These are phyloP conservation scores for Teratosphaeria nubilosa DNA, from an alignment of 2,329 filamentous ascomycete genomes.

Conservation along the genomic window DNA sequence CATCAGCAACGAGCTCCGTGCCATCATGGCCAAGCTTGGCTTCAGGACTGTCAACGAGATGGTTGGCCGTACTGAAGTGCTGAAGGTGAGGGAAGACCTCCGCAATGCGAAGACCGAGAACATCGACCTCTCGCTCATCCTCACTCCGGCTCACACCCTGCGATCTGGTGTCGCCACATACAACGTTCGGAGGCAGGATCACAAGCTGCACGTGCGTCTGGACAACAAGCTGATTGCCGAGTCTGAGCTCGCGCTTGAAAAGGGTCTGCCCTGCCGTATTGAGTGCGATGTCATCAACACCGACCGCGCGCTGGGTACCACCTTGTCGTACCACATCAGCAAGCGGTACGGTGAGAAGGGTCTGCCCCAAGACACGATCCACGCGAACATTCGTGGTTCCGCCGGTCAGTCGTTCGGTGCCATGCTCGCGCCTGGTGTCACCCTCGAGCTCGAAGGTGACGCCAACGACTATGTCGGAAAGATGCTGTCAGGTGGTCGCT, in stretches of 20 bases:
- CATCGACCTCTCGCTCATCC: conserved; percentile 82
- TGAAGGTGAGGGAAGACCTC: conserved; percentile 80
- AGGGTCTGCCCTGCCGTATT: conserved; percentile 82
- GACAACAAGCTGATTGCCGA: conserved; percentile 97
- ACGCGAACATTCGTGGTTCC: conserved; percentile 92
- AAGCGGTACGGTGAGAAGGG: conserved; percentile 84
- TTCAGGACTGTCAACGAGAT: conserved; percentile 96
- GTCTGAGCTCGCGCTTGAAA: conserved; percentile 87
- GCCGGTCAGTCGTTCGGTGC: conserved; percentile 95
- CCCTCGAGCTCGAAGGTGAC: conserved; percentile 89
- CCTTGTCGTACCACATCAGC: conserved; percentile 90
- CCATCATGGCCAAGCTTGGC: conserved; percentile 92
- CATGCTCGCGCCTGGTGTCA: conserved; percentile 85
- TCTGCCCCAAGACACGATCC: conserved; percentile 83
- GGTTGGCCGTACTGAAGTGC: conserved; percentile 82
- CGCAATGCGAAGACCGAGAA: conserved; percentile 82
- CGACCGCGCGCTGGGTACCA: conserved; percentile 85
- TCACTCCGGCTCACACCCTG: conserved; percentile 92
- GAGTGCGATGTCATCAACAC: conserved; percentile 97
- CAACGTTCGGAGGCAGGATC: conserved; percentile 96
- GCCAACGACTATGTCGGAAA: conserved; percentile 96
- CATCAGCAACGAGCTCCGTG: conserved; percentile 85
- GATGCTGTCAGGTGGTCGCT: conserved; percentile 80
- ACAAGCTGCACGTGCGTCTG: conserved; percentile 80
- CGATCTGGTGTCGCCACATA: conserved; percentile 91